phyloP scores from a whole-genome alignment of 1,139 yeast species.

The Yamadazyma sp. region DNA sequence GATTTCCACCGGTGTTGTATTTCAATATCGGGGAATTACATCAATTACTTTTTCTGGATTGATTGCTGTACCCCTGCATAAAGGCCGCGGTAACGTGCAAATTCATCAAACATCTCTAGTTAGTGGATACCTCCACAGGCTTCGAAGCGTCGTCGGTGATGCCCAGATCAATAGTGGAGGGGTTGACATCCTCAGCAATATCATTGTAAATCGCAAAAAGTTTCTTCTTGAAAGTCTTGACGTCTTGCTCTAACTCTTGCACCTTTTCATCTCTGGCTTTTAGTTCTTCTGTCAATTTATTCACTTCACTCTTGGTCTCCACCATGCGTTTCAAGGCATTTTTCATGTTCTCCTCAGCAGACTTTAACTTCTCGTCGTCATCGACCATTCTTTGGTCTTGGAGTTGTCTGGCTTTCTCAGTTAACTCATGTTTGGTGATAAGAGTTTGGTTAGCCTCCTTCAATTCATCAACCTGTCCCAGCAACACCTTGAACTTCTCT shows the following conservation, averaged over 20 bases:
- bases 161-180: too few species aligned
- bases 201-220: constrained; percentile 1
- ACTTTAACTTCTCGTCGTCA: constrained; percentile 5
- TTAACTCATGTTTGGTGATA: not conserved
- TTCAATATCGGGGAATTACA: too few species aligned
- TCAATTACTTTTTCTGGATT: not conserved
- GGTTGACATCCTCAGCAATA: constrained; percentile 1
- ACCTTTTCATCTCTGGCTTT: not conserved
- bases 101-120: not conserved
- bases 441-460: constrained; percentile 1
- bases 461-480: not conserved
- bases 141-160: not conserved
- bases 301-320: not conserved
- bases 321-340: constrained; percentile 45
- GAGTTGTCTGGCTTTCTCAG: constrained; percentile 9
- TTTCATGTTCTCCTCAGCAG: constrained; percentile 57
- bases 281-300: not conserved
- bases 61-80: not conserved
- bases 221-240: constrained; percentile 1
- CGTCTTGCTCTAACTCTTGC: not conserved
- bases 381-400: constrained; percentile 10
- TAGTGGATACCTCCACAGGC: not conserved
- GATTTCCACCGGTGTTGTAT: not conserved
- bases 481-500: not conserved
- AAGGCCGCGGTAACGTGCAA: not conserved